Percentiles rank a stretch among this genome's conserved stretches.
phyloP scores from a whole-genome alignment of 441 rosid genomes.

The Geranium incanum region DNA sequence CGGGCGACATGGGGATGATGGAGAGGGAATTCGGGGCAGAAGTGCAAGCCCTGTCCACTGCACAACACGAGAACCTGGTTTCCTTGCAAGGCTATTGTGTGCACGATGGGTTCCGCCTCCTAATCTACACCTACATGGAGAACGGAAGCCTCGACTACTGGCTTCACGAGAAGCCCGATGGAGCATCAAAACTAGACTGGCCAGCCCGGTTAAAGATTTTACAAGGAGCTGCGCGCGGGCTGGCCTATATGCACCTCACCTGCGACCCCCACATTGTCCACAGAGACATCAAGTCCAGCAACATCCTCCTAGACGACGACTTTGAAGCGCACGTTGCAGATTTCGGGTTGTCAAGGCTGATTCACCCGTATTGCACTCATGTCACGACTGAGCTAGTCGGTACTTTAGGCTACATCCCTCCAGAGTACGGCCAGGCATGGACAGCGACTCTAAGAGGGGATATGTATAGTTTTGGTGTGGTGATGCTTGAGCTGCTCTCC shows the following conservation, averaged over 20 bases:
- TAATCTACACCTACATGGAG: conserved; percentile 70
- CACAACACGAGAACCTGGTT: conserved; percentile 70
- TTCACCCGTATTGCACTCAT: conserved; percentile 64
- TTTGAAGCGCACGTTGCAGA: conserved; percentile 68
- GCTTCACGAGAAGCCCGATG: conserved; percentile 62
- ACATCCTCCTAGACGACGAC: conserved; percentile 55
- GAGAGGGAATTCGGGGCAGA: conserved; percentile 69
- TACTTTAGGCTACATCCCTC: conserved; percentile 72
- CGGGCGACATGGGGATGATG: conserved; percentile 66
- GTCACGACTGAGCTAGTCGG: conserved; percentile 72
- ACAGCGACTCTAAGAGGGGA: conserved; percentile 70
- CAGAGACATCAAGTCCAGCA: conserved; percentile 65
- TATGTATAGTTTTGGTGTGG: conserved; percentile 71
- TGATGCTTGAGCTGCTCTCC: conserved; percentile 66
- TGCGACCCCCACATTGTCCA: conserved; percentile 69
- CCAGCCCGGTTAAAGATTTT: conserved; percentile 49
- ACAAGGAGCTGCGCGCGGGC: conserved; percentile 52
- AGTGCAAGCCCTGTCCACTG: conserved; percentile 67
- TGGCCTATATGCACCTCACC: conserved; percentile 54
- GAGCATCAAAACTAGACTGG: conserved; percentile 48
- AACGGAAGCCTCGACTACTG: conserved; percentile 74
- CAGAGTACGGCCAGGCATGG: conserved; percentile 67
- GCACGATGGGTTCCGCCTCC: conserved; percentile 38
- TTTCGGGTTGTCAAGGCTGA: conserved; percentile 64
- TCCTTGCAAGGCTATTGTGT: conserved; percentile 61